Evolutionary conservation across 2,329 filamentous ascomycete genomes (phyloP), one percentile per base, ranked within the genome.

Genomic region (Aspergillus pseudoterreus): DNA sequence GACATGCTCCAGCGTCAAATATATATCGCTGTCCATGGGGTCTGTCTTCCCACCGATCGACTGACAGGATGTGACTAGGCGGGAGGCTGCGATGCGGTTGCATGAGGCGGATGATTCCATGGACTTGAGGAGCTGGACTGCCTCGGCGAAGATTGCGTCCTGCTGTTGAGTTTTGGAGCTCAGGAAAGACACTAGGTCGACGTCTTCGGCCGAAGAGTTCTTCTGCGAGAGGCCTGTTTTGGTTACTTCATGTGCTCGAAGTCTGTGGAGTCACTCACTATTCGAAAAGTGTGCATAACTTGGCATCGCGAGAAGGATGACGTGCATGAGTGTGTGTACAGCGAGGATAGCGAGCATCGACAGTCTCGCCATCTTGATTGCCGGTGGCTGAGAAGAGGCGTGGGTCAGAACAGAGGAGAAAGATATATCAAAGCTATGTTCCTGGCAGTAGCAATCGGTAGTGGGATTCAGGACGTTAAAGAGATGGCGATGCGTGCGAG

Each of bases 21-120:
- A 59, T 3, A 60, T 61, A 4, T 63, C 61, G 10, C 57, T 39
- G 4, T 66, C 60, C 5, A 57, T 39, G 45, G 50, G 52, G 4
- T 62, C 56, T n/a, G 62, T 57, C n/a, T 58, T 58, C 21, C 61
- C 64, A 6, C 77, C 73, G 22, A 82, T 68, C 0, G 71, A 66
- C 57, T 80, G 74, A 59, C 82, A 85, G 32, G 79, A 79, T 45
- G 75, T 70, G 49, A 83, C 69, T 3, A 84, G 71, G 35, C 72
- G 74, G 2, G 73, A 71, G 2, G 77, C 74, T 6, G 82, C 82
- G 35, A 81, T 64, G 6, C 75, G 75, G 51, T 77, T 75, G 67
- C 82, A 84, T 0, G 78, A 76, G 2, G 79, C 73, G 9, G 73
- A 67, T 4, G 69, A 67, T 43, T 75, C 68, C 60, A 80, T 68